phyloP scores from a whole-genome alignment of 805 yeast species.

The Starmera pachycereana region DNA sequence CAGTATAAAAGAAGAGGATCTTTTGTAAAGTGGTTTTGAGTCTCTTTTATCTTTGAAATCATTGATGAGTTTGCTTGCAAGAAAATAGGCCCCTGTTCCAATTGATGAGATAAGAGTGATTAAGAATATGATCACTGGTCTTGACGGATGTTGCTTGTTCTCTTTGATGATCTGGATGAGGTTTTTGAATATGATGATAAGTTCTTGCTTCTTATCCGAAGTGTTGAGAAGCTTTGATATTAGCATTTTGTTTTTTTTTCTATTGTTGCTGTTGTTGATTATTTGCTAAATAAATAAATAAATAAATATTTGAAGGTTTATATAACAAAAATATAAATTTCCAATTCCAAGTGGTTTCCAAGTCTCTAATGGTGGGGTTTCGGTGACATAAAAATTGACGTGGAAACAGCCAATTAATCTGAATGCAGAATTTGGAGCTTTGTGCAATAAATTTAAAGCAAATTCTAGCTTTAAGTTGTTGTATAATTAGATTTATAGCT shows the following conservation, averaged over 20 bases:
- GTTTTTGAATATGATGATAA: conserved; percentile 12
- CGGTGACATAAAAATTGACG: no score
- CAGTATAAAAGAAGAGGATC: conserved; percentile 19
- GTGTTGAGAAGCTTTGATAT: conserved; percentile 13
- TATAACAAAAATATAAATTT: not conserved
- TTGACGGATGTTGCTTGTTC: conserved; percentile 17
- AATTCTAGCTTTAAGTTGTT: no score
- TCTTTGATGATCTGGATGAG: conserved; percentile 17
- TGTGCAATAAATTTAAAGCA: no score
- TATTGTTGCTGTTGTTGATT: not conserved
- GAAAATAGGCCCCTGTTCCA: conserved; percentile 11
- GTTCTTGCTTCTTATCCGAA: conserved; percentile 10
- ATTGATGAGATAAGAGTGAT: conserved; percentile 16
- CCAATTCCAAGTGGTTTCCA: not conserved
- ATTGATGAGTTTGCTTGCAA: conserved; percentile 15
- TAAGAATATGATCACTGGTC: conserved; percentile 18
- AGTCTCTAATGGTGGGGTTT: not conserved
- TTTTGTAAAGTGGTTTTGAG: conserved; percentile 17
- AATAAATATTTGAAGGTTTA: no score
- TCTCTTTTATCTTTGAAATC: conserved; percentile 19
- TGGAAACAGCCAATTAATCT: not conserved
- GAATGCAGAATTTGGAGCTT: not conserved
- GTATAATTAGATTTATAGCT: no score
- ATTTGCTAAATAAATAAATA: no score
- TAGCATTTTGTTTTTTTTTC: not conserved